These are phyloP conservation scores for Puccinellia tenuiflora DNA, from an alignment of 176 grass and related monocot species.

Conservation along the genomic window DNA sequence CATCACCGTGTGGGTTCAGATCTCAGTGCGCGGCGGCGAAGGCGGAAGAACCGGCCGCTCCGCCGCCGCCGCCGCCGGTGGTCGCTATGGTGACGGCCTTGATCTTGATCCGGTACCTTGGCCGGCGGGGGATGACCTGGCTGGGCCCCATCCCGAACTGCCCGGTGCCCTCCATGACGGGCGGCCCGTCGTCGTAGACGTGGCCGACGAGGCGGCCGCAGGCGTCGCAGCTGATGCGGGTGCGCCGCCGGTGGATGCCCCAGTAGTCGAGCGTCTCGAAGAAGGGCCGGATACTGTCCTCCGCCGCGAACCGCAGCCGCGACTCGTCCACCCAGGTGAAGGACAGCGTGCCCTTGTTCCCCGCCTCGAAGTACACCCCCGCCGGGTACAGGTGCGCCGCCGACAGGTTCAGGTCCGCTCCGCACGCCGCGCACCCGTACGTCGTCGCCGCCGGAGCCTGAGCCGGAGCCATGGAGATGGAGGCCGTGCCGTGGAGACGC, in stretches of 20 bases:
- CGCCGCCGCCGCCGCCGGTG: not conserved
- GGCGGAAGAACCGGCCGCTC: too few species aligned
- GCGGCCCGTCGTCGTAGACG: constrained; percentile 60
- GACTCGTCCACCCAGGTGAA: constrained; percentile 87
- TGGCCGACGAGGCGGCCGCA: constrained; percentile 49
- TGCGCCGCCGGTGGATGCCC: constrained; percentile 82
- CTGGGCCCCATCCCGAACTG: constrained; percentile 82
- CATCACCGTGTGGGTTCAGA: too few species aligned
- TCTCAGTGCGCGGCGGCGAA: too few species aligned
- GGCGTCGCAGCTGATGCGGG: constrained; percentile 60
- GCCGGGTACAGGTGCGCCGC: constrained; percentile 60
- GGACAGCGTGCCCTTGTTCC: constrained; percentile 90
- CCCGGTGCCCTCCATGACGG: not conserved
- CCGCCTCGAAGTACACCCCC: constrained; percentile 67
- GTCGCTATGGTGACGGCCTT: constrained; percentile 53
- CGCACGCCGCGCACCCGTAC: constrained; percentile 58
- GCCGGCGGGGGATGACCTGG: constrained; percentile 60
- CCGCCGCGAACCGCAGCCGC: constrained; percentile 54
- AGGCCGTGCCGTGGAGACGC: not conserved
- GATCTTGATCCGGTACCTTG: constrained; percentile 74
- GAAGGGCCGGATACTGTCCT: constrained; percentile 70
- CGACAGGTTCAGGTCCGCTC: constrained; percentile 69
- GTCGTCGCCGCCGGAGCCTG: not conserved
- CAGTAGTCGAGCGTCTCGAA: constrained; percentile 88
- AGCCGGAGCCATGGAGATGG: not conserved